A percentile compares a stretch with the other conserved stretches of the same genome.
Conservation (phyloP, 805 yeast genomes). For the Sporopachydermia quercuum region DNA sequence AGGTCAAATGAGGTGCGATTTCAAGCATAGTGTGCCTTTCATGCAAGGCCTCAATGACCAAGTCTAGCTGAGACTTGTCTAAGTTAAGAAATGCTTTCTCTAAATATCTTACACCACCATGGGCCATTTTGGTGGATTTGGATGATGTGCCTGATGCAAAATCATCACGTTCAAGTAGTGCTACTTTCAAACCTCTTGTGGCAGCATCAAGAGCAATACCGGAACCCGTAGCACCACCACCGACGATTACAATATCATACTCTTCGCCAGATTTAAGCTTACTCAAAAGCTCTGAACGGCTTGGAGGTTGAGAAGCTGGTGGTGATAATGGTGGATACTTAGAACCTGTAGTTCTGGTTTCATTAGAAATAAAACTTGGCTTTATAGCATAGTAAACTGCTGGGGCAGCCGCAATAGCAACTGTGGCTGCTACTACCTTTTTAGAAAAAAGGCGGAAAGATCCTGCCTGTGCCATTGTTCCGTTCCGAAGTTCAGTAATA, state of each 20-base stretch:
- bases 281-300: slow-evolving; percentile 36
- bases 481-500: too few species aligned
- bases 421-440: neutral
- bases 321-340: slow-evolving; percentile 28
- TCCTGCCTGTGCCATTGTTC: neutral
- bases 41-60: slow-evolving; percentile 78
- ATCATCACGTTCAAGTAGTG: slow-evolving; percentile 75
- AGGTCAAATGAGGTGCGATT: slow-evolving; percentile 84
- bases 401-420: neutral
- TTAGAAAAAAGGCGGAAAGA: neutral
- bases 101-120: slow-evolving; percentile 91
- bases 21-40: slow-evolving; percentile 76
- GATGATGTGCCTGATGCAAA: slow-evolving; percentile 90
- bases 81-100: slow-evolving; percentile 91
- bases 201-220: slow-evolving; percentile 89
- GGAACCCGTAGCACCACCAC: slow-evolving; percentile 95
- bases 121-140: slow-evolving; percentile 90
- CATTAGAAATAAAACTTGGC: neutral
- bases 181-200: slow-evolving; percentile 80
- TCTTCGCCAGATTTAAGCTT: slow-evolving; percentile 34
- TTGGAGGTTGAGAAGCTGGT: slow-evolving; percentile 34
- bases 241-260: slow-evolving; percentile 74
- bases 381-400: neutral
- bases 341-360: neutral
- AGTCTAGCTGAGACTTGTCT: slow-evolving; percentile 76